phyloP scores from a whole-genome alignment of 2,329 filamentous ascomycete genomes.

The Penicillium sp. region DNA sequence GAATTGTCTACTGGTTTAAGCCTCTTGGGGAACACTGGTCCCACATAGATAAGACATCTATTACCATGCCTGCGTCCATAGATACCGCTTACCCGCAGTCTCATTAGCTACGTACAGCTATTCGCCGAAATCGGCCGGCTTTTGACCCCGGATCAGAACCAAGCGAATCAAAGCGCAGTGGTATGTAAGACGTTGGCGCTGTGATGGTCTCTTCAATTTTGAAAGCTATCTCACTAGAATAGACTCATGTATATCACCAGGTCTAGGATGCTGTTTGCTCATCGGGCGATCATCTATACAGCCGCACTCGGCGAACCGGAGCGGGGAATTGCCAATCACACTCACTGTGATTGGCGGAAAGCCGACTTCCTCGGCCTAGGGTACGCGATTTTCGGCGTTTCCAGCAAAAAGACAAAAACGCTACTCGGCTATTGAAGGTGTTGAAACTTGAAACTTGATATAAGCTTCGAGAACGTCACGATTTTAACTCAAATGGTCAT shows the following conservation, averaged over 20 bases:
- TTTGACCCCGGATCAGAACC: background rate
- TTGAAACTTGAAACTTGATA: background rate
- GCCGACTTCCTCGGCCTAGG: slow-evolving; percentile 15
- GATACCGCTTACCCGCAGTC: background rate
- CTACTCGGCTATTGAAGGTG: slow-evolving; percentile 28
- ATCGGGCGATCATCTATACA: background rate
- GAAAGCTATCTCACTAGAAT: background rate
- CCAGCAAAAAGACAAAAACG: slow-evolving; percentile 2
- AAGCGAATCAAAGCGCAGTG: background rate
- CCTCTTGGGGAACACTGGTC: no score
- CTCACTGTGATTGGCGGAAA: slow-evolving; percentile 26
- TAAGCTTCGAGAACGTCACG: background rate
- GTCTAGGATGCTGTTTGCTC: no score
- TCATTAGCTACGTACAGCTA: background rate
- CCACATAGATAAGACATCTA: no score
- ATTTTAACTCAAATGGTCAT: background rate
- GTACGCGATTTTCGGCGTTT: slow-evolving; percentile 28
- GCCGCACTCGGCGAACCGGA: slow-evolving; percentile 11
- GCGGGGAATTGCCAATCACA: slow-evolving; percentile 27
- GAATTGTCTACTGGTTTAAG: no score
- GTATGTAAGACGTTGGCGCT: background rate
- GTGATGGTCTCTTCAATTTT: no score
- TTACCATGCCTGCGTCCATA: background rate
- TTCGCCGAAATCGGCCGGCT: background rate
- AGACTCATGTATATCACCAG: background rate